Percentiles rank a stretch among this genome's conserved stretches.
phyloP scores from a whole-genome alignment of 805 yeast species.

The Kazachstania psychrophila region DNA sequence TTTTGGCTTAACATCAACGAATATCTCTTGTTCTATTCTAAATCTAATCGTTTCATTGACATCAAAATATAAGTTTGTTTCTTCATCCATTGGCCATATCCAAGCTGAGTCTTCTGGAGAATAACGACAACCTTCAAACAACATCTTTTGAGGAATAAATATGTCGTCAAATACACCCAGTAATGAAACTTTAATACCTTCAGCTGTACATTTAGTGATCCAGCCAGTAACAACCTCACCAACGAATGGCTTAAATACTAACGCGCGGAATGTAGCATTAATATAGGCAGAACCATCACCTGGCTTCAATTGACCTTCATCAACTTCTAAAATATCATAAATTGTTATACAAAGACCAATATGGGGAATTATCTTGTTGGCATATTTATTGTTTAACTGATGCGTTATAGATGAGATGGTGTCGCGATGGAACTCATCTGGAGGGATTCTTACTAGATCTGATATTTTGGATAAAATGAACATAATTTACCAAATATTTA shows the following conservation, averaged over 20 bases:
- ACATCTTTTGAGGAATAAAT: slow-evolving; percentile 71
- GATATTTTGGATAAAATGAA: slow-evolving; percentile 72
- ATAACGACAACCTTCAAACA: slow-evolving; percentile 70
- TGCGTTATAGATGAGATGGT: slow-evolving; percentile 64
- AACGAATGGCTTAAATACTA: slow-evolving; percentile 86
- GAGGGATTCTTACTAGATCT: slow-evolving; percentile 83
- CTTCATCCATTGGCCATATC: slow-evolving; percentile 79
- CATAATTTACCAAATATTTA: no score
- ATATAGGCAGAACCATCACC: slow-evolving; percentile 90
- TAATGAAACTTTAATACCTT: slow-evolving; percentile 61
- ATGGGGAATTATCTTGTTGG: slow-evolving; percentile 76
- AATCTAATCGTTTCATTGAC: slow-evolving; percentile 85
- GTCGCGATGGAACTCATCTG: slow-evolving; percentile 68
- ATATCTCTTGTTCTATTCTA: slow-evolving; percentile 82
- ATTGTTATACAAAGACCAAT: slow-evolving; percentile 77
- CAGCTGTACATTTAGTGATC: slow-evolving; percentile 79
- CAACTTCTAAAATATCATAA: slow-evolving; percentile 73
- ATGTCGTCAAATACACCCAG: slow-evolving; percentile 89
- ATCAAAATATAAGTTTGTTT: slow-evolving; percentile 72
- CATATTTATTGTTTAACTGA: slow-evolving; percentile 74
- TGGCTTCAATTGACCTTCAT: slow-evolving; percentile 83
- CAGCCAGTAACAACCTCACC: slow-evolving; percentile 92
- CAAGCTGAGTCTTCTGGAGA: slow-evolving; percentile 78
- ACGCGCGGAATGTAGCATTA: slow-evolving; percentile 60
- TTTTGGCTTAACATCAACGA: slow-evolving; percentile 73